A percentile compares a stretch with the other conserved stretches of the same genome.
Conservation (phyloP, 345 rosid genomes). For the Murraya koenigii region DNA sequence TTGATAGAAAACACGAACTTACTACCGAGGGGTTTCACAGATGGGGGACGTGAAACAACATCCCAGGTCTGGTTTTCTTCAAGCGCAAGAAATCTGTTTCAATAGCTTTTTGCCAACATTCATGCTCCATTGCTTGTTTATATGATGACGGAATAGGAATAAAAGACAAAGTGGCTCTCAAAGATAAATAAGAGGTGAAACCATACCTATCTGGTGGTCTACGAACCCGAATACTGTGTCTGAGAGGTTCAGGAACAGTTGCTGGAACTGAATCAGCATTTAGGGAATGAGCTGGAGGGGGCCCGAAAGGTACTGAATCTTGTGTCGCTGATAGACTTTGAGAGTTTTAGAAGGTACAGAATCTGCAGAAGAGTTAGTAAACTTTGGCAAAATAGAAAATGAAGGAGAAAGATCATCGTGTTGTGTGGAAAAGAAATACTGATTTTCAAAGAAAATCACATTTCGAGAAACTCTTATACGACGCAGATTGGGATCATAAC, state of each 20-base stretch:
- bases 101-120: background rate
- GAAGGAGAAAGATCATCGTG: background rate
- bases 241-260: background rate
- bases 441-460: background rate
- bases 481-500: background rate
- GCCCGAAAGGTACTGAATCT: background rate
- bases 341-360: background rate
- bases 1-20: background rate
- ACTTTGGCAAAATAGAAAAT: background rate
- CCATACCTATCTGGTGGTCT: background rate
- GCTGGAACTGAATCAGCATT: background rate
- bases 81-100: background rate
- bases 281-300: background rate
- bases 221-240: background rate
- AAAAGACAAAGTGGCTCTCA: conserved; percentile 1
- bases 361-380: background rate
- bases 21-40: background rate
- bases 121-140: background rate
- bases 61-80: background rate
- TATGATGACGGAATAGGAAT: background rate
- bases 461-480: background rate
- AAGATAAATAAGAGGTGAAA: background rate
- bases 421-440: background rate
- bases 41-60: background rate
- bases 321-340: background rate